phyloP scores from a whole-genome alignment of 2,329 filamentous ascomycete genomes.

The Fusarium abutilonis region DNA sequence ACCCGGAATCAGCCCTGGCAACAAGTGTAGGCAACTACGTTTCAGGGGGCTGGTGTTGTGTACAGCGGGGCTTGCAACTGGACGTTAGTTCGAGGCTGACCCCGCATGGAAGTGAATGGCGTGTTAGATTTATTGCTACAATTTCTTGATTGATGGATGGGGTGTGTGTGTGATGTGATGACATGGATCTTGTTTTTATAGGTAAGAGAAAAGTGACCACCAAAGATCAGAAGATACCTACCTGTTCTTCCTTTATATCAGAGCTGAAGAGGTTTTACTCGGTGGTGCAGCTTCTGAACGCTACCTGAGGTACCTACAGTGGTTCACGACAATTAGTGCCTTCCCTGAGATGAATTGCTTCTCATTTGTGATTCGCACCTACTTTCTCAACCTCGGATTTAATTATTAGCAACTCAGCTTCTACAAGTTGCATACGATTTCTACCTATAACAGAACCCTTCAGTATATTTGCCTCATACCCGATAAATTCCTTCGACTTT shows the following conservation, averaged over 20 bases:
- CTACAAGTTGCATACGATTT: background rate
- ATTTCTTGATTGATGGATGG: background rate
- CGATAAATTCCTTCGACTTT: background rate
- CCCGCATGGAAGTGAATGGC: conserved; percentile 21
- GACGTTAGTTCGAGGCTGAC: background rate
- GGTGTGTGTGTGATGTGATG: background rate
- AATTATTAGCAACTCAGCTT: conserved; percentile 3
- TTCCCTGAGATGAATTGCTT: conserved; percentile 21
- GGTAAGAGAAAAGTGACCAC: background rate
- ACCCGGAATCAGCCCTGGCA: background rate
- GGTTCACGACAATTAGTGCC: conserved; percentile 3
- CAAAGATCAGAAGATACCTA: background rate
- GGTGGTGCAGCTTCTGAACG: conserved; percentile 9
- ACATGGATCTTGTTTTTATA: background rate
- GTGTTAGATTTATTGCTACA: conserved; percentile 12
- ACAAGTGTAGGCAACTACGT: conserved; percentile 13
- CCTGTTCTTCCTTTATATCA: background rate
- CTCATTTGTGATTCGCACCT: conserved; percentile 15
- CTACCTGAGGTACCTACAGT: background rate
- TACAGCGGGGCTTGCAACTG: conserved; percentile 8
- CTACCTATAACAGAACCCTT: background rate
- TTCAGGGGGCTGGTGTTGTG: conserved; percentile 5
- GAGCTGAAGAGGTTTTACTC: background rate
- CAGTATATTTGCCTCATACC: background rate
- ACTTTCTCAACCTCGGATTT: conserved; percentile 11